Conservation (phyloP, 2,329 filamentous ascomycete genomes). For the Pestalotiopsis fici region DNA sequence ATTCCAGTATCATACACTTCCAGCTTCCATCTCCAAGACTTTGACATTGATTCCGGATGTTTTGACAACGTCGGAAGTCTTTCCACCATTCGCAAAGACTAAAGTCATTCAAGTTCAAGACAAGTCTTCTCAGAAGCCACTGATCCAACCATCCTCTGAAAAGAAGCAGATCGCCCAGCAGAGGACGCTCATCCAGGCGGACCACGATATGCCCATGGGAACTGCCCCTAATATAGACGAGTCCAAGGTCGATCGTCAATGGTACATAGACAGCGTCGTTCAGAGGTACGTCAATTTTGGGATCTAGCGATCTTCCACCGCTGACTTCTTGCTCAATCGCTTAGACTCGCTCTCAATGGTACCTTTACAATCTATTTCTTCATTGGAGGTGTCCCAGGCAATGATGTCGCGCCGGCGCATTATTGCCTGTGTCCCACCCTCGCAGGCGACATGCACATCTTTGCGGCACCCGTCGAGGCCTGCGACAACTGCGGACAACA, state of each 20-base stretch:
- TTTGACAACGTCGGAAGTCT: background rate
- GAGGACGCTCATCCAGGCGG: slow-evolving; percentile 1
- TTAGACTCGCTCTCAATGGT: slow-evolving; percentile 6
- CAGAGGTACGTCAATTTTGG: background rate
- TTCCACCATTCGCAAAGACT: background rate
- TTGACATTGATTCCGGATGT: background rate
- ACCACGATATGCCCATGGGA: too few relatives aligned
- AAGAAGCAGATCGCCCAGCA: slow-evolving; percentile 1
- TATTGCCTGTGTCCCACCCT: background rate
- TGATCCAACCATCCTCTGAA: background rate
- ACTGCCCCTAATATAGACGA: background rate
- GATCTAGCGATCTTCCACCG: background rate
- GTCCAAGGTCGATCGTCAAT: background rate
- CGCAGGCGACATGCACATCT: background rate
- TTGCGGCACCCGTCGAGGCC: background rate
- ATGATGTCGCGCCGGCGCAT: background rate
- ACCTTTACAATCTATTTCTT: slow-evolving; percentile 8
- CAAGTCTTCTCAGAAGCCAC: too few relatives aligned
- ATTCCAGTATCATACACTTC: background rate
- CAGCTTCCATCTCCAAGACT: background rate
- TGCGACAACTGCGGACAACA: background rate
- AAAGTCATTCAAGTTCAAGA: too few relatives aligned
- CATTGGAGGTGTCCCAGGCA: background rate
- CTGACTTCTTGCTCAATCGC: background rate
- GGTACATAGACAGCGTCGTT: background rate